A percentile compares a stretch with the other conserved stretches of the same genome.
Evolutionary conservation across 495 filamentous ascomycete species (phyloP).

Genomic region (Aspergillus saccharolyticus): DNA sequence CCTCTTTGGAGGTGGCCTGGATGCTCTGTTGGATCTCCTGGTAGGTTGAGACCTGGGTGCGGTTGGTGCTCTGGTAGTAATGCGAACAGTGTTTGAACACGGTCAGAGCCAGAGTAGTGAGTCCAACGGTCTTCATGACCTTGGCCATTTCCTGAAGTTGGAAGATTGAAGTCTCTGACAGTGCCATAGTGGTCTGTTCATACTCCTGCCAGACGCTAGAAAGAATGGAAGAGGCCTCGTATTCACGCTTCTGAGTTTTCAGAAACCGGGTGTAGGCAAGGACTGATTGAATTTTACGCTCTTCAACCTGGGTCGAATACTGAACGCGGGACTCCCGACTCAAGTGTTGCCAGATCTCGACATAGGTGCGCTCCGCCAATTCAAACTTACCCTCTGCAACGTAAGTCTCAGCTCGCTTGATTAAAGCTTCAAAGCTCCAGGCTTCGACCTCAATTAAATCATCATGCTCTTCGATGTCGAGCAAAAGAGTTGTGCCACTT

Average conservation of each 20-base stretch:
- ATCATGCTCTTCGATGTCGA: constrained; percentile 19
- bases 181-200: constrained; percentile 21
- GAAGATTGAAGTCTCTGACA: constrained; percentile 25
- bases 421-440: constrained; percentile 12
- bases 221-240: constrained; percentile 33
- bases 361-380: constrained; percentile 31
- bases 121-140: constrained; percentile 35
- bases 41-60: constrained; percentile 26
- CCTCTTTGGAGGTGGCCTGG: constrained; percentile 22
- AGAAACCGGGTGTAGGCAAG: constrained; percentile 33
- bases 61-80: constrained; percentile 23
- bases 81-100: constrained; percentile 35
- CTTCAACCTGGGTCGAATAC: constrained; percentile 28
- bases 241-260: constrained; percentile 28
- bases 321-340: constrained; percentile 27
- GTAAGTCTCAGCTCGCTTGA: constrained; percentile 21
- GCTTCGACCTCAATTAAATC: constrained; percentile 14
- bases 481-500: constrained; percentile 12
- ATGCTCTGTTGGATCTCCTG: constrained; percentile 31
- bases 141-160: constrained; percentile 33
- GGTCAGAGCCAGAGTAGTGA: constrained; percentile 29
- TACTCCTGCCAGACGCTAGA: constrained; percentile 38
- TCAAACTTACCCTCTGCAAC: constrained; percentile 20
- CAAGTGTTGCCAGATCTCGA: constrained; percentile 37
- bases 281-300: constrained; percentile 29